These are phyloP conservation scores for Diaporthe caulivora DNA, from an alignment of 2,329 filamentous ascomycete species.

Conservation along the genomic window DNA sequence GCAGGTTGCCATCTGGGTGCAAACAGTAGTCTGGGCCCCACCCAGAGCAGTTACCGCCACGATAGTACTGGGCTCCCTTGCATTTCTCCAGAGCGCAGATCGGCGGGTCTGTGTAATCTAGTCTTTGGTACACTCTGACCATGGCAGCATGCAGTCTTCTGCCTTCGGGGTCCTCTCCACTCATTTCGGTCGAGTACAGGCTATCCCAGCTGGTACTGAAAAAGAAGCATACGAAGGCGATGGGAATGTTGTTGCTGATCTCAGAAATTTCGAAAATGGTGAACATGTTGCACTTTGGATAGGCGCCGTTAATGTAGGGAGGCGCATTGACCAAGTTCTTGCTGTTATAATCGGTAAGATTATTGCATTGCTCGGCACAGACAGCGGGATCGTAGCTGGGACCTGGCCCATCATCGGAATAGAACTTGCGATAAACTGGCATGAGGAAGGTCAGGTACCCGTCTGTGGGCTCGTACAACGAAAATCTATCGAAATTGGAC, in stretches of 20 bases:
- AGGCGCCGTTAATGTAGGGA: conserved; percentile 35
- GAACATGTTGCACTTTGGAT: conserved; percentile 37
- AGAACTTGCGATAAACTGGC: not conserved
- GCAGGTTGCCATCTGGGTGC: not conserved
- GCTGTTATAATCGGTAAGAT: conserved; percentile 9
- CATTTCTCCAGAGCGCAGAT: conserved; percentile 29
- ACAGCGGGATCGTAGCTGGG: conserved; percentile 24
- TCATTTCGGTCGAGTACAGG: conserved; percentile 26
- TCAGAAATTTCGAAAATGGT: conserved; percentile 22
- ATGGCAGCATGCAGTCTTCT: not conserved
- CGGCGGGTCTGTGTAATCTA: conserved; percentile 26
- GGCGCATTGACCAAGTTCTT: not conserved
- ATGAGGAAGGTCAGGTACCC: conserved; percentile 28
- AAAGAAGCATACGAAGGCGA: conserved; percentile 29
- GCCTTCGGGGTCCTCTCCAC: not conserved
- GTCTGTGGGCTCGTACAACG: conserved; percentile 29
- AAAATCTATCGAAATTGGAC: not conserved
- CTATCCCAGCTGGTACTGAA: conserved; percentile 33
- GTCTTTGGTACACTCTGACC: conserved; percentile 34
- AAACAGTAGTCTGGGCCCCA: conserved; percentile 32
- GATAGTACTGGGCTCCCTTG: conserved; percentile 29
- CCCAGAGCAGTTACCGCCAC: conserved; percentile 34
- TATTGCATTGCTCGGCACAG: conserved; percentile 32
- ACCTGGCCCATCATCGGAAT: not conserved
- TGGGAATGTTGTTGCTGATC: not conserved